Percentiles rank a stretch among this genome's conserved stretches.
phyloP scores from a whole-genome alignment of 257 asterid species.

The Misopates orontium region DNA sequence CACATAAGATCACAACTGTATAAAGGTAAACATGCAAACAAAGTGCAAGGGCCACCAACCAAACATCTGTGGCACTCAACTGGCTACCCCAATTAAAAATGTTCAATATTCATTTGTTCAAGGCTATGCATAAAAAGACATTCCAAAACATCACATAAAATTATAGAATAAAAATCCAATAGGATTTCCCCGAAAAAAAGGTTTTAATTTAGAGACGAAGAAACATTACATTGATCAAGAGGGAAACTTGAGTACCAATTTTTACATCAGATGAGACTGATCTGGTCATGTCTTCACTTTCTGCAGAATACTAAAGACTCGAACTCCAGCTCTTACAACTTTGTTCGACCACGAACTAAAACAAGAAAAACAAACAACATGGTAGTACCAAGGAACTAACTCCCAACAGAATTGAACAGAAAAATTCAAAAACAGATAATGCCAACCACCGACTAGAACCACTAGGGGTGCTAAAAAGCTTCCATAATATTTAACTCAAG shows the following conservation, averaged over 20 bases:
- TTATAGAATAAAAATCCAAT: neutral
- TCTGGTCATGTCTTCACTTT: constrained; percentile 26
- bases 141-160: neutral
- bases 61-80: constrained; percentile 25
- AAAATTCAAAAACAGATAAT: neutral
- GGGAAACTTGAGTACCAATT: constrained; percentile 25
- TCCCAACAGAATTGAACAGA: constrained; percentile 19
- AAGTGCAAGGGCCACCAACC: constrained; percentile 26
- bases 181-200: constrained; percentile 9
- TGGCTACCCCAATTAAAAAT: constrained; percentile 27
- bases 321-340: constrained; percentile 36
- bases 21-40: constrained; percentile 19
- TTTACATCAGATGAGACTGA: constrained; percentile 21
- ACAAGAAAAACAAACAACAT: constrained; percentile 40
- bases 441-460: constrained; percentile 28
- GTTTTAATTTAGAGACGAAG: constrained; percentile 27
- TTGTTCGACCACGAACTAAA: constrained; percentile 42
- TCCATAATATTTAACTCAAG: constrained; percentile 38
- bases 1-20: constrained; percentile 34
- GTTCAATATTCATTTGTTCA: constrained; percentile 8
- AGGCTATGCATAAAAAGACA: neutral
- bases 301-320: constrained; percentile 35
- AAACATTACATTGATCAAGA: constrained; percentile 35
- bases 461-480: constrained; percentile 24
- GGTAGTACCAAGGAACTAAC: constrained; percentile 18